phyloP scores from a whole-genome alignment of 2,329 filamentous ascomycete genomes.

The Gnomoniopsis sp. region DNA sequence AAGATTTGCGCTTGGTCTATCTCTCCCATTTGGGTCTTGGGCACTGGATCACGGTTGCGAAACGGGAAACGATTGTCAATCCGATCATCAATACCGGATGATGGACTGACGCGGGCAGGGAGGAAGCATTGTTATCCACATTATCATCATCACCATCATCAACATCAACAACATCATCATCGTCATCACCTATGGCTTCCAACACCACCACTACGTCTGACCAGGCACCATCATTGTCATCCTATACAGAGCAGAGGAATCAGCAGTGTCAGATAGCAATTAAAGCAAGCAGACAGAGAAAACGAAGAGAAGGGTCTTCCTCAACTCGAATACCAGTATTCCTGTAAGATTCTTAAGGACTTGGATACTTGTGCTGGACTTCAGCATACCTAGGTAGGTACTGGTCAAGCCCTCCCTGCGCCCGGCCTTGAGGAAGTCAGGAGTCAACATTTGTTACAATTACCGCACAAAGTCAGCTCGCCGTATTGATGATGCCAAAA shows the following conservation, averaged over 20 bases:
- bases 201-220: not conserved
- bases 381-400: too few relatives aligned
- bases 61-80: not conserved
- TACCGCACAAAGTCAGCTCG: too few relatives aligned
- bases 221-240: not conserved
- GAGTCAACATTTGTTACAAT: too few relatives aligned
- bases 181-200: not conserved
- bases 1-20: not conserved
- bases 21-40: not conserved
- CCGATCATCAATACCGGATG: conserved; percentile 19
- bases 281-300: not conserved
- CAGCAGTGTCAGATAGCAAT: not conserved
- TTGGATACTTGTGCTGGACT: too few relatives aligned
- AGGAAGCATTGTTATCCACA: not conserved
- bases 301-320: not conserved
- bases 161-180: not conserved
- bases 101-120: not conserved
- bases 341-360: too few relatives aligned
- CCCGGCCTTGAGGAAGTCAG: too few relatives aligned
- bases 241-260: conserved; percentile 3
- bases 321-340: not conserved
- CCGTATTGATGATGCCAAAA: too few relatives aligned
- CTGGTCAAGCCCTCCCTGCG: too few relatives aligned
- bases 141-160: not conserved
- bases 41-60: not conserved